Evolutionary conservation across 805 yeast species (phyloP), one percentile per base, ranked within the genome.

Genomic region (Candida nanaspora): DNA sequence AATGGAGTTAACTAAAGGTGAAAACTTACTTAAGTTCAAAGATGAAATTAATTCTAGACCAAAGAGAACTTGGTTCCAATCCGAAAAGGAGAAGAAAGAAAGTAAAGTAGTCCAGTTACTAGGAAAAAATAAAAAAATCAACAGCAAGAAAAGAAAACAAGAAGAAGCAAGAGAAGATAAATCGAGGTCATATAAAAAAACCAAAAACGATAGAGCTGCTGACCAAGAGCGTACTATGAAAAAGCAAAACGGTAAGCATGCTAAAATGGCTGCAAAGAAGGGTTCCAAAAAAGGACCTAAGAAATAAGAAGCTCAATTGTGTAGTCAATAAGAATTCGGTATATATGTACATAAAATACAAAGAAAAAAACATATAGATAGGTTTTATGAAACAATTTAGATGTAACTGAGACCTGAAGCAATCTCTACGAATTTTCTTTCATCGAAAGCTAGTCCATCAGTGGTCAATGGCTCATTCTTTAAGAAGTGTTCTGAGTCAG

Each of bases 51-150:
- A 77, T 48, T 68, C 96, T 1, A 76, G 97, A 55, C 98, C 98
- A 27, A 87, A 77, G 62, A 79, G 99, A 66, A 93, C 98, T 0
- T 93, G 99, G 99, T 91, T 93, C 62, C 91, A 86, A 63, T 55
- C 70, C 27, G 79, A 74, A 45, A 63, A 61, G 37, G 80, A 76
- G 28, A 76, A 78, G 62, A 65, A 69, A 62, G 76, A 72, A 27
- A 65, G 69, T 52, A 59, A 65, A 34, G 53, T 65, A 51, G 51
- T 58, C 29, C 55, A 56, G 50, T 10, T 19, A 3, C 20, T 38
- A 23, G 62, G 60, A 3, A 52, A 54, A 39, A 79, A 77, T 41
- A 75, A 77, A 55, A 73, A 72, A 51, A 57, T 72, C 20, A 82
- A 80, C 51, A 74, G 83, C 42, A 82, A 79, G 58, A 80, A 81